Evolutionary conservation across 2,329 filamentous ascomycete genomes (phyloP).

Genomic region (Fusarium sublunatum): DNA sequence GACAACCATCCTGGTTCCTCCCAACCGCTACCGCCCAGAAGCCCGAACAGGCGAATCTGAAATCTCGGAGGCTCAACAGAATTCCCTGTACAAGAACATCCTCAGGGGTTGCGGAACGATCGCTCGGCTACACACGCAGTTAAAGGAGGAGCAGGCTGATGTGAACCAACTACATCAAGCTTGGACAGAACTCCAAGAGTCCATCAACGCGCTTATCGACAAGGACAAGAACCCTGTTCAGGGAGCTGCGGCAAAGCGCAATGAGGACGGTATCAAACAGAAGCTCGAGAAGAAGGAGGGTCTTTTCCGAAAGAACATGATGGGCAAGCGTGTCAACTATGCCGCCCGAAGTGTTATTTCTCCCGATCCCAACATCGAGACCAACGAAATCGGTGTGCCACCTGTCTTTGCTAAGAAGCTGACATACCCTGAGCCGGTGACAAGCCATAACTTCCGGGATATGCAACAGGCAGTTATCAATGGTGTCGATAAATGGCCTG

Average conservation of each 20-base stretch:
- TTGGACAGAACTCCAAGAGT: conserved; percentile 86
- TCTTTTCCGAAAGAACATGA: conserved; percentile 99
- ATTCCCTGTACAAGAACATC: conserved; percentile 87
- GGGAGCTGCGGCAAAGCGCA: conserved; percentile 79
- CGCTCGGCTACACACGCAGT: conserved; percentile 70
- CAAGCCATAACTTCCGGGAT: conserved; percentile 95
- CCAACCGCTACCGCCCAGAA: conserved; percentile 91
- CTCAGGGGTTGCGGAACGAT: conserved; percentile 79
- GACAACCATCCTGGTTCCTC: conserved; percentile 85
- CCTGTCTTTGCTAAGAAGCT: conserved; percentile 97
- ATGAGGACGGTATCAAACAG: conserved; percentile 96
- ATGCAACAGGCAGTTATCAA: conserved; percentile 97
- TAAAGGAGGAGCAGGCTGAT: conserved; percentile 59
- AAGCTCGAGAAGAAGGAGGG: conserved; percentile 99
- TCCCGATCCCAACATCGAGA: conserved; percentile 97
- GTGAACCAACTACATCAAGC: conserved; percentile 83
- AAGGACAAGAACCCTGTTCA: conserved; percentile 85
- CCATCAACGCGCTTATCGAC: conserved; percentile 93
- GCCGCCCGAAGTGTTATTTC: conserved; percentile 98
- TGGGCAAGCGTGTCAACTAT: conserved; percentile 99
- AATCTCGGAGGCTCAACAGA: conserved; percentile 89
- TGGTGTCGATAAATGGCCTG: conserved; percentile 92
- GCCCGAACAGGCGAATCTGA: conserved; percentile 82
- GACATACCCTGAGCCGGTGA: conserved; percentile 97
- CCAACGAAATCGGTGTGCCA: conserved; percentile 97